Evolutionary conservation across 2,329 filamentous ascomycete genomes (phyloP).

Genomic region (Ophiognomonia clavigignenti-juglandacearum): DNA sequence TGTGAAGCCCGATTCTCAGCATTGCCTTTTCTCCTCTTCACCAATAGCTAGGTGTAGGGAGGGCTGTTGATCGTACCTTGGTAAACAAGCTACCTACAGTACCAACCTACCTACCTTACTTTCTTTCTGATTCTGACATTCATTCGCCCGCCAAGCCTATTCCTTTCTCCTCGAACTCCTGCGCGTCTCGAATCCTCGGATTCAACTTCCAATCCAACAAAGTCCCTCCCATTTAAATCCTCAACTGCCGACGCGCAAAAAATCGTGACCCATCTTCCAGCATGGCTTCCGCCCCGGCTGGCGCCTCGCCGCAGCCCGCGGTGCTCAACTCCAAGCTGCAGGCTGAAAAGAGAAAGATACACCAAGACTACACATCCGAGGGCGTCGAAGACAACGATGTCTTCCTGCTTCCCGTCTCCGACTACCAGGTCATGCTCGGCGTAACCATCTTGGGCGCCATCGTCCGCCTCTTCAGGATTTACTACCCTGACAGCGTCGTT

Average conservation of each 20-base stretch:
- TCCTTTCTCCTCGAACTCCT: not conserved
- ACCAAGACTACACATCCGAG: constrained; percentile 65
- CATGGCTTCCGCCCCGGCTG: constrained; percentile 36
- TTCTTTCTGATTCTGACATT: constrained; percentile 42
- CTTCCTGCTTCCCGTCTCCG: constrained; percentile 75
- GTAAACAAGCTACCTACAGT: too few species aligned
- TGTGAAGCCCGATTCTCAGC: too few species aligned
- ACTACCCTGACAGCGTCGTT: constrained; percentile 91
- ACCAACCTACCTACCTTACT: too few species aligned
- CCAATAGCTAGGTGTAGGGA: too few species aligned
- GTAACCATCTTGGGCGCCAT: constrained; percentile 71
- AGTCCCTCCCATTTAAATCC: not conserved
- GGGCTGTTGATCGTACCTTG: too few species aligned
- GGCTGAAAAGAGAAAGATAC: constrained; percentile 24
- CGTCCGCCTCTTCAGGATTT: constrained; percentile 91
- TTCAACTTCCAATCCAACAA: not conserved
- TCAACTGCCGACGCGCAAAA: not conserved
- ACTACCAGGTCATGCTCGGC: constrained; percentile 71
- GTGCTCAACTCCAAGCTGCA: constrained; percentile 16
- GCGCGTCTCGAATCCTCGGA: not conserved
- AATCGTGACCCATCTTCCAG: constrained; percentile 13
- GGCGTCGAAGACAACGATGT: constrained; percentile 88
- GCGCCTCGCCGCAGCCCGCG: constrained; percentile 30
- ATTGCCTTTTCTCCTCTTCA: too few species aligned
- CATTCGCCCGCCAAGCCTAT: constrained; percentile 23